These are phyloP conservation scores for Asterella californica DNA, from an alignment of 225 moss, liverwort and hornwort species.

Conservation along the genomic window DNA sequence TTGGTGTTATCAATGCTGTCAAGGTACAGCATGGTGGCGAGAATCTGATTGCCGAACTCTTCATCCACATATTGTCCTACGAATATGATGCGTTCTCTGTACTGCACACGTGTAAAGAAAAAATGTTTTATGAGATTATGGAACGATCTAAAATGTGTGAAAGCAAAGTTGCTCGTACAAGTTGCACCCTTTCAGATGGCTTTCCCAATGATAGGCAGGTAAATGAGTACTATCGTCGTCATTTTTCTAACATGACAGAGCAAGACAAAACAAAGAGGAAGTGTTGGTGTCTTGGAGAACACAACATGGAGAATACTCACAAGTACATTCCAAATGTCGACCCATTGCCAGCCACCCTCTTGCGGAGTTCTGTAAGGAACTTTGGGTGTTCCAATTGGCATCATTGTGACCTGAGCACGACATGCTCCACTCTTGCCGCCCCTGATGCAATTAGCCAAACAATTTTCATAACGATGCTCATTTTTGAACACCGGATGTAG, in stretches of 20 bases:
- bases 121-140: neutral
- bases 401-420: constrained; percentile 91
- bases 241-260: neutral
- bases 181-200: neutral
- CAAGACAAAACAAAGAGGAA: neutral
- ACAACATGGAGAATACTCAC: constrained; percentile 40
- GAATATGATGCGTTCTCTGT: constrained; percentile 97
- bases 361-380: constrained; percentile 93
- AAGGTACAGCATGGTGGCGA: constrained; percentile 94
- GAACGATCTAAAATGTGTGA: neutral
- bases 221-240: neutral
- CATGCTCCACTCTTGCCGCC: constrained; percentile 40
- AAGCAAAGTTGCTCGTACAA: neutral
- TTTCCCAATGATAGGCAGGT: neutral
- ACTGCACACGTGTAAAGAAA: constrained; percentile 45
- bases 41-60: constrained; percentile 94
- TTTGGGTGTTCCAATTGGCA: constrained; percentile 97
- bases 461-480: neutral
- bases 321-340: constrained; percentile 98
- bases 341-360: constrained; percentile 99
- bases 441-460: neutral
- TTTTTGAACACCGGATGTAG: neutral
- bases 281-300: neutral
- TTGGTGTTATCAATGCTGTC: constrained; percentile 92
- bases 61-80: constrained; percentile 98